phyloP scores from a whole-genome alignment of 2,329 filamentous ascomycete genomes.

The Xylaria sp. region DNA sequence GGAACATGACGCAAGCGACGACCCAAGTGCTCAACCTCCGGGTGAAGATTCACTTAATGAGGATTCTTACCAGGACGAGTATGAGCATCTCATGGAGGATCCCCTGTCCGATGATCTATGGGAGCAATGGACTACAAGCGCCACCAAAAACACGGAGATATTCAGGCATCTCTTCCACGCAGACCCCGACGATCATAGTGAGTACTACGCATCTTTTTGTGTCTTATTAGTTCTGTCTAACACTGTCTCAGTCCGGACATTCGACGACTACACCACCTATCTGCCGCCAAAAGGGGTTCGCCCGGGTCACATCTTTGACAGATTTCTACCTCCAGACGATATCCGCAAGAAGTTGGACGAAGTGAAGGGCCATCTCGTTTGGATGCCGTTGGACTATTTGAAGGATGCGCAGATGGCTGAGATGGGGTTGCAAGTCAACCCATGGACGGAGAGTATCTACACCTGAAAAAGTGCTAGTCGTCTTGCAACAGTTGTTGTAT shows the following conservation, averaged over 20 bases:
- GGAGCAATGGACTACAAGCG: slow-evolving; percentile 62
- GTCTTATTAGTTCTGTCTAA: neutral
- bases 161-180: slow-evolving; percentile 80
- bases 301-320: slow-evolving; percentile 81
- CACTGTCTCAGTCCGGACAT: slow-evolving; percentile 64
- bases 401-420: slow-evolving; percentile 85
- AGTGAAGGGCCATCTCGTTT: slow-evolving; percentile 84
- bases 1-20: slow-evolving; percentile 58
- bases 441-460: slow-evolving; percentile 81
- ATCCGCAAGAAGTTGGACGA: slow-evolving; percentile 70
- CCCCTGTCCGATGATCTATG: slow-evolving; percentile 63
- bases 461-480: slow-evolving; percentile 40
- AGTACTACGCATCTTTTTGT: slow-evolving; percentile 24
- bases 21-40: slow-evolving; percentile 70
- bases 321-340: slow-evolving; percentile 66
- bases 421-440: slow-evolving; percentile 77
- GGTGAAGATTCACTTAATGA: slow-evolving; percentile 62
- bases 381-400: slow-evolving; percentile 90
- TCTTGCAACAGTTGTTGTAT: neutral
- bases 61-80: slow-evolving; percentile 53
- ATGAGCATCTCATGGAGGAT: slow-evolving; percentile 62
- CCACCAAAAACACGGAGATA: slow-evolving; percentile 65
- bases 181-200: slow-evolving; percentile 81
- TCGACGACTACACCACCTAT: slow-evolving; percentile 84
- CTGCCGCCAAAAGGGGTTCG: slow-evolving; percentile 64